Base-by-base conservation (phyloP, 495 filamentous ascomycete species). In the Xylaria telfairii region DNA sequence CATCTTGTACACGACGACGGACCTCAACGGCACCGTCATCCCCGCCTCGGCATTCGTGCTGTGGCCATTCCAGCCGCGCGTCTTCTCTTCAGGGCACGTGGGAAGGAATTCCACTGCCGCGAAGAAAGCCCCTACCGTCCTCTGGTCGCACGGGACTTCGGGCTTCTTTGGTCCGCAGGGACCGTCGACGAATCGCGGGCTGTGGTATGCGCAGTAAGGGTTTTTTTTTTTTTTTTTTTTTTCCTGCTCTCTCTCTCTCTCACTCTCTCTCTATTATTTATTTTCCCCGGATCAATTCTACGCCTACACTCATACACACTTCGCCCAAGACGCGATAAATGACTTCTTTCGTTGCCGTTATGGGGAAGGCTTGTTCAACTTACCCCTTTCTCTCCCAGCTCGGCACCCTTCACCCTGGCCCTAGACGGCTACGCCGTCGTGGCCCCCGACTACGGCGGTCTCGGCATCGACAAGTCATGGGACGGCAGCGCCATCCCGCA, bases 361-460 rank as follows among this genome's bases (percentile, higher is more conserved):
- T n/a, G n/a, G n/a, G n/a, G n/a, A n/a, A n/a, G n/a, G n/a, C n/a
- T n/a, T n/a, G n/a, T n/a, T n/a, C n/a, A n/a, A 37, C 34, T 37
- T 37, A 8, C 34, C 34, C 34, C 34, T 8, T 37, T 37, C 24
- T 1, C 9, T 12, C 2, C 4, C 49, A 53, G 49, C 70, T 46
- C 77, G 15, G 79, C 79, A 1, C 83, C 85, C 0, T 88, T 82
- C 67, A 71, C 79, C 7, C 74, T 89, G 24, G 87, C 82, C 0
- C 71, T 83, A 12, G 76, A 80, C 4, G 87, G 87, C 15, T 88
- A 85, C 69, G 86, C 82, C 19, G 87, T 88, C 8, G 79, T 90
- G n/a, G 86, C 82, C 0, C 78, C 87, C 3, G 87, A 90, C 71
- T 89, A 87, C 71, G 85, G 84, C 6, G 87, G 87, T 2, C 80